Evolutionary conservation across 176 grass and related monocot genomes (phyloP), one percentile per base, ranked within the genome.

Genomic region (Themeda triandra): DNA sequence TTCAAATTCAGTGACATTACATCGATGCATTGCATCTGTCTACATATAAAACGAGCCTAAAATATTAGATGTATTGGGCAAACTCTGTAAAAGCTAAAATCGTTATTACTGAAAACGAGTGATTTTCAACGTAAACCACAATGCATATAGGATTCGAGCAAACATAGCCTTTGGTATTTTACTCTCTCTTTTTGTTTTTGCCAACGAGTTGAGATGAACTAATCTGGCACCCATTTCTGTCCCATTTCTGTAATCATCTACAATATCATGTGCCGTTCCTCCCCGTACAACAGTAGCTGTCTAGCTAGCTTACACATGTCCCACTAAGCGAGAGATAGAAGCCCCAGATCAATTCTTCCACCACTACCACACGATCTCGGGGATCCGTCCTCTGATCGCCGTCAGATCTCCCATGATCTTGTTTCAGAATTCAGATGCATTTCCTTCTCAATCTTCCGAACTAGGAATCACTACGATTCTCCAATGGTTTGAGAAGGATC

Each of bases 231-330:
- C 41, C 8, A 71, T 60, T 54, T 27, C 9, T 66, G 2, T 31
- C 44, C 41, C 8, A 71, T 60, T 54, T 27, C 9, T 66, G 2
- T 31, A 12, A 10, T 66, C 44, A 66, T 87, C 31, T 18, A 49
- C 46, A 49, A 53, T 53, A 53, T 5, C 28, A 1, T 15, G 49
- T 54, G 36, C 29, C 37, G 49, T 45, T 35, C 39, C 15, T 77
- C 13, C 37, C 66, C 69, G 68, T 79, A 85, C 84, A 79, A 27
- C 76, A 72, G 37, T 64, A 40, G 72, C 14, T 49, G 65, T 32
- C 28, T 54, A 80, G 54, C 65, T 71, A 63, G 19, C 66, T 72
- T 27, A 51, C 66, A 70, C 64, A 80, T 80, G 23, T 80, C 37
- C 63, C 40, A 79, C 17, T 35, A 21, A 69, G 30, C 67, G 49